Evolutionary conservation across 345 rosid species (phyloP).

Genomic region (Linum lewisii): DNA sequence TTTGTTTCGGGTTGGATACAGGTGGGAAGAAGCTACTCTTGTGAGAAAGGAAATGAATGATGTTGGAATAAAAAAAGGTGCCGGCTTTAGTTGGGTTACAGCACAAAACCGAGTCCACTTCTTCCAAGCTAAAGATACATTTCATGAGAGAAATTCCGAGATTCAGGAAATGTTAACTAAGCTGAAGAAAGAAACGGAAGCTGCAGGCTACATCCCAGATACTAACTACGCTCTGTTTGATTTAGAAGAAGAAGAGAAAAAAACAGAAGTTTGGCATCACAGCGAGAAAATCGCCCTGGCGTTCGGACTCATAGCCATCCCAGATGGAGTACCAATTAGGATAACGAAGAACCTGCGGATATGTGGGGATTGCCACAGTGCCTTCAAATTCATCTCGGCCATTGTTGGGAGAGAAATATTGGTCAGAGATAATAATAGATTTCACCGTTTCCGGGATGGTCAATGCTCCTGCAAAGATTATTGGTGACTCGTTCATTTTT

Average conservation of each 20-base stretch:
- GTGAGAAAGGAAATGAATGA: conserved; percentile 63
- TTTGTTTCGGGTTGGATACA: conserved; percentile 13
- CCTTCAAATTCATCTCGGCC: conserved; percentile 60
- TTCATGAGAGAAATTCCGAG: conserved; percentile 50
- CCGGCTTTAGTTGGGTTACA: conserved; percentile 79
- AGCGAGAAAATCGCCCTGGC: conserved; percentile 87
- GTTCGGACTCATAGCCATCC: conserved; percentile 56
- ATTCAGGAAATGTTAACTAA: conserved; percentile 46
- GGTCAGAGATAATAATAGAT: conserved; percentile 69
- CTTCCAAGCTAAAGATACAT: conserved; percentile 79
- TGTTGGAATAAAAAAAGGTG: conserved; percentile 64
- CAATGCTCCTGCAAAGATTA: conserved; percentile 62
- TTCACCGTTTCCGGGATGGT: conserved; percentile 53
- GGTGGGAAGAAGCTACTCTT: conserved; percentile 75
- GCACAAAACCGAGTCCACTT: conserved; percentile 53
- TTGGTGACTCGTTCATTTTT: conserved; percentile 34
- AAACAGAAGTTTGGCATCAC: conserved; percentile 58
- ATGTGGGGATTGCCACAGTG: conserved; percentile 76
- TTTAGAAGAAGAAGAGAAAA: conserved; percentile 82
- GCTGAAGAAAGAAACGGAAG: conserved; percentile 47
- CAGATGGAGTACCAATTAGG: conserved; percentile 52
- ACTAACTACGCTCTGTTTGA: conserved; percentile 52
- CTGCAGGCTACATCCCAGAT: conserved; percentile 56
- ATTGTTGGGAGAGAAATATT: conserved; percentile 50
- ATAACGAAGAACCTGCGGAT: conserved; percentile 82